Base-by-base conservation (phyloP, 1,139 yeast genomes). In the Geotrichum cucujoidarum region DNA sequence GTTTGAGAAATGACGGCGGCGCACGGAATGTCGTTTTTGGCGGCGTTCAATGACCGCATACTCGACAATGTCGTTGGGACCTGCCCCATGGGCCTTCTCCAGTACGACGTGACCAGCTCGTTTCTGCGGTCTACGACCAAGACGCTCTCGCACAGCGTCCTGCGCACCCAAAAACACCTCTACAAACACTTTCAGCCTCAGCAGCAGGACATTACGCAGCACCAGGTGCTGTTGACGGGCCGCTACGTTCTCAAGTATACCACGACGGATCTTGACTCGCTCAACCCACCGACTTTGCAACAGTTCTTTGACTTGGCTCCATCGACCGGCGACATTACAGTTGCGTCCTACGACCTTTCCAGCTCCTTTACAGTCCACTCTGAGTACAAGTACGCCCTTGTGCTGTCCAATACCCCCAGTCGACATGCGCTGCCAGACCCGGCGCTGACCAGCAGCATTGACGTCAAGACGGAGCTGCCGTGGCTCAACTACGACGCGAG, bases 331-430 rank as follows among this genome's bases (percentile, higher is more conserved):
- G 27, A 10, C 27, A 43, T 43, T 11, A 27, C 18, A 14, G 30
- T 48, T n/a, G 29, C 48, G 2, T 43, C 48, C n/a, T 48, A 48
- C 25, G 51, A 48, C 31, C 29, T 48, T 10, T 35, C 45, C 3
- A 33, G 45, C 21, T 48, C 51, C 7, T 48, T 32, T 21, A 40
- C 45, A 16, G 34, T 33, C 22, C n/a, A 48, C 1, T 44, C 48
- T 3, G 42, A 44, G 1, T 48, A 29, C 22, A 40, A 44, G 21
- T 48, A 38, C 20, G 51, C 51, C 10, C 32, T 48, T 25, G 41
- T 48, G n/a, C 40, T 48, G 27, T 17, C 37, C 7, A 16, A 18
- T 18, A 3, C 8, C 27, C 27, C 37, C 2, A 18, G 14, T 22
- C 11, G 8, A 18, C 11, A 33, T 22, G 22, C n/a, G n/a, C 10